Conservation (phyloP, 306 rosid genomes). For the Biancaea sappan region DNA sequence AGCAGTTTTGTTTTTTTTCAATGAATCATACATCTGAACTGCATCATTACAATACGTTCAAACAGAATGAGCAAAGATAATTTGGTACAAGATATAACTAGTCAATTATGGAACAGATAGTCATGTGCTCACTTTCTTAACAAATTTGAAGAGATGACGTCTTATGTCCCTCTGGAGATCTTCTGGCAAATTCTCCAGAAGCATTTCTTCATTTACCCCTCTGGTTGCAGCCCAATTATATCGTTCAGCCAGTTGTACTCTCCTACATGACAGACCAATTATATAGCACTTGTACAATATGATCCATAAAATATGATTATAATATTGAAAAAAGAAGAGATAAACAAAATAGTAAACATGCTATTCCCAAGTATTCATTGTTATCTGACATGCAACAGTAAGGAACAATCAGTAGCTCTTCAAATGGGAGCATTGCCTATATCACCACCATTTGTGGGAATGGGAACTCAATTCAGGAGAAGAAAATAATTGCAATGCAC, state of each 20-base stretch:
- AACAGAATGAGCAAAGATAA: not conserved
- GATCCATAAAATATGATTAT: not conserved
- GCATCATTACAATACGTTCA: not conserved
- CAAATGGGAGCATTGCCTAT: not conserved
- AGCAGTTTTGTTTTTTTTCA: not conserved
- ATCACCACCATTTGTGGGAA: not conserved
- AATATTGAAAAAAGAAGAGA: not conserved
- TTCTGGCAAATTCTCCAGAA: conserved; percentile 79
- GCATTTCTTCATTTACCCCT: conserved; percentile 87
- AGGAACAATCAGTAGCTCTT: not conserved
- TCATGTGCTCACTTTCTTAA: conserved; percentile 54
- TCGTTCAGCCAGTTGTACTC: conserved; percentile 74
- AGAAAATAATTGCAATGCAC: not conserved
- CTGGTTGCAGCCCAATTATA: conserved; percentile 89
- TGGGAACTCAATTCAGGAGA: not conserved
- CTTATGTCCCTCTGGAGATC: conserved; percentile 81
- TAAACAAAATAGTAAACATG: not conserved
- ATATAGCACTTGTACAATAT: not conserved
- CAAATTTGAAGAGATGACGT: conserved; percentile 71
- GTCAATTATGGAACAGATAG: not conserved
- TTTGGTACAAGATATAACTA: conserved; percentile 15
- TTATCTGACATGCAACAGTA: not conserved
- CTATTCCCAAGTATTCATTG: not conserved
- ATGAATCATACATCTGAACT: conserved; percentile 11
- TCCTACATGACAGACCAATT: conserved; percentile 52